Evolutionary conservation across 805 yeast genomes (phyloP), one percentile per base, ranked within the genome.

Genomic region (Saccharomycopsis schoenii): DNA sequence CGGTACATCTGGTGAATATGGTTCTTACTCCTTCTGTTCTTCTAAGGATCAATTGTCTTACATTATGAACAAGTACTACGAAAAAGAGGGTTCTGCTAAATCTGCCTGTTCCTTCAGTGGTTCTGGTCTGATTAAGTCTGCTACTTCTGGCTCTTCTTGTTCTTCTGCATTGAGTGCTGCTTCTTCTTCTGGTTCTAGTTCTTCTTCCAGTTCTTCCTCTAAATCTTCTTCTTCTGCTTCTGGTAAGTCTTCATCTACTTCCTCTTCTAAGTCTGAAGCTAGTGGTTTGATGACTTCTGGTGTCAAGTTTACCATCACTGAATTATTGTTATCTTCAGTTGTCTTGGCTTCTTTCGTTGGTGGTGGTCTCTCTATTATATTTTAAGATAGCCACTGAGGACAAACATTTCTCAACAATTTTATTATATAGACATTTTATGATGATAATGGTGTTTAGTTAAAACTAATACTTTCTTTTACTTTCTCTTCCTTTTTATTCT

Each of bases 81-180:
- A 71, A 58, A 74, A 73, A 47, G 79, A 84, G 63, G 76, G 74
- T 65, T 70, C 71, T 58, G 64, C 67, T 57, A 60, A 72, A 1
- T 72, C 81, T 58, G 92, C 87, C 61, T 89, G 96, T 76, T 83
- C 81, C 72, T 89, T 87, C 72, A 70, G 70, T 60, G 93, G 96
- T 60, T 79, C 85, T 61, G 94, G 92, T 41, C 69, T 86, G n/a
- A 61, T 82, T 60, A 69, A 70, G 60, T 67, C 74, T 55, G 74
- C 74, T 60, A 71, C 80, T 40, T 62, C 76, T 61, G 77, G 78
- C 42, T 73, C 82, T 24, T 70, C 81, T 50, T 85, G 91, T 75
- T 66, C 81, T 34, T 75, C 83, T 37, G 68, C 78, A 63, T 68
- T 67, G 56, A 66, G 77, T 54, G 64, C 74, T 56, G 67, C 74